Conservation (phyloP, 371 early-diverging fungal genomes). For the Polyrhizophydium stewartii region DNA sequence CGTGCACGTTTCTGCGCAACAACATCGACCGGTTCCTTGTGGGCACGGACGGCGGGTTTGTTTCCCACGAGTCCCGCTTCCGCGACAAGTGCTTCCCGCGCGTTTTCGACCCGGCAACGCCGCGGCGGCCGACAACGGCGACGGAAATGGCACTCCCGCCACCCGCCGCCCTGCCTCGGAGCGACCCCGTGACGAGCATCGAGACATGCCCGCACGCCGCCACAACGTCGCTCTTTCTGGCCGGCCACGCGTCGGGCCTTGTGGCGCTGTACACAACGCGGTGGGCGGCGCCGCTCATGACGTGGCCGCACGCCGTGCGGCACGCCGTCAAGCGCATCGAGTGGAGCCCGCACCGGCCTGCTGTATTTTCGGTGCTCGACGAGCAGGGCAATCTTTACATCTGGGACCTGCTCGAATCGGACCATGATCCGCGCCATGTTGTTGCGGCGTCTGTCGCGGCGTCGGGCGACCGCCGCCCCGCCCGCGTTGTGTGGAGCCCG, state of each 20-base stretch:
- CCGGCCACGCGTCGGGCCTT: slow-evolving; percentile 22
- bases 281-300: slow-evolving; percentile 7
- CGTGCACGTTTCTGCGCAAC: slow-evolving; percentile 8
- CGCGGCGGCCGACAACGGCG: no score
- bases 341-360: slow-evolving; percentile 39
- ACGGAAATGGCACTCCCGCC: no score
- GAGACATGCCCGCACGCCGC: slow-evolving; percentile 19
- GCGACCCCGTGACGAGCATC: slow-evolving; percentile 17
- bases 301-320: slow-evolving; percentile 15
- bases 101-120: not conserved
- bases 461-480: not conserved
- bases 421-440: slow-evolving; percentile 13
- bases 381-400: slow-evolving; percentile 14
- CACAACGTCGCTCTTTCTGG: slow-evolving; percentile 19
- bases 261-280: slow-evolving; percentile 18
- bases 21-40: slow-evolving; percentile 18
- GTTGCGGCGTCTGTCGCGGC: not conserved
- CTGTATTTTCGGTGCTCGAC: slow-evolving; percentile 37
- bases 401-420: slow-evolving; percentile 33
- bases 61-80: slow-evolving; percentile 27
- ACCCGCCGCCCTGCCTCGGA: not conserved
- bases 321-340: slow-evolving; percentile 7
- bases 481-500: slow-evolving; percentile 15
- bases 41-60: slow-evolving; percentile 15
- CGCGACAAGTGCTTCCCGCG: slow-evolving; percentile 18